Evolutionary conservation across 148 eudicot genomes (phyloP).

Genomic region (Rhododendron vialii): DNA sequence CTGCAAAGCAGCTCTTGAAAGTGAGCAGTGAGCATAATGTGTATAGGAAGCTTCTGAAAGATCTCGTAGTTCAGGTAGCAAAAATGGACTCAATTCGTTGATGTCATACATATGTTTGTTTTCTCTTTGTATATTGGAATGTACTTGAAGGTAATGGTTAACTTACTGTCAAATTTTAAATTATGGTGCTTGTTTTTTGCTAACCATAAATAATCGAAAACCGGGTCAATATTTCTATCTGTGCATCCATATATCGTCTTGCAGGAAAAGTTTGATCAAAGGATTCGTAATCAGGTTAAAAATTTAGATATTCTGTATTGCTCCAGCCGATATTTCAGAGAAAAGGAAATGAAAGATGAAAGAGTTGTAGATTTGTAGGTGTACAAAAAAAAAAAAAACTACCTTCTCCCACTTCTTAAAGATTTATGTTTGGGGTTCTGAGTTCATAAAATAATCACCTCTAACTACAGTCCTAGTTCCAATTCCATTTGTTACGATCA

Average conservation of each 20-base stretch:
- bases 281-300: background rate
- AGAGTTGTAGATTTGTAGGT: background rate
- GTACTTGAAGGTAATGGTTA: background rate
- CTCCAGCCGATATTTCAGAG: background rate
- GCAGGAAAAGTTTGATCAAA: background rate
- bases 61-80: conserved; percentile 81
- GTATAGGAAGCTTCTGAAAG: conserved; percentile 63
- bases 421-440: background rate
- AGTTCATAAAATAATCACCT: background rate
- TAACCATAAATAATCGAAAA: background rate
- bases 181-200: background rate
- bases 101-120: background rate
- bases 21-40: conserved; percentile 56
- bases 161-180: background rate
- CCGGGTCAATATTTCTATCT: background rate
- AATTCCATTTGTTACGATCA: background rate
- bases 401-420: background rate
- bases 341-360: background rate
- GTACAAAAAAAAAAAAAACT: background rate
- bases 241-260: background rate
- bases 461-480: background rate
- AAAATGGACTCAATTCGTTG: background rate
- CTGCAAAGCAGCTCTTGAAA: conserved; percentile 72
- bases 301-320: background rate
- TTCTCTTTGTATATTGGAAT: too few species aligned